Percentiles rank a stretch among this genome's conserved stretches.
phyloP scores from a whole-genome alignment of 1,139 yeast genomes.

The Hansenula lynferdii region DNA sequence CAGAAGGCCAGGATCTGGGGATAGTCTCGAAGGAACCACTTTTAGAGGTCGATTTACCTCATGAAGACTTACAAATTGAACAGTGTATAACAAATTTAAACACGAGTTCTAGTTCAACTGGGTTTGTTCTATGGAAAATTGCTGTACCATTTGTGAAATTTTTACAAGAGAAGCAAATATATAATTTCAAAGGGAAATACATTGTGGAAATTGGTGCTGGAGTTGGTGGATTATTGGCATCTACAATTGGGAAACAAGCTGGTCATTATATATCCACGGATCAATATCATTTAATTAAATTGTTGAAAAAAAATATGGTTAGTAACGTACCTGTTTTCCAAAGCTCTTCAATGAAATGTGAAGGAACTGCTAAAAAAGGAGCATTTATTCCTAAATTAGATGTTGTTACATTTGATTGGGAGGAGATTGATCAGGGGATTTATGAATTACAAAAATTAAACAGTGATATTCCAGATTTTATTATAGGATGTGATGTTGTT shows the following conservation, averaged over 20 bases:
- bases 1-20: slow-evolving; percentile 41
- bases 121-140: slow-evolving; percentile 62
- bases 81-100: slow-evolving; percentile 28
- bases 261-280: slow-evolving; percentile 53
- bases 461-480: slow-evolving; percentile 32
- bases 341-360: slow-evolving; percentile 5
- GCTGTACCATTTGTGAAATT: slow-evolving; percentile 50
- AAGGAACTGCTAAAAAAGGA: neutral
- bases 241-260: slow-evolving; percentile 36
- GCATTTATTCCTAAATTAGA: slow-evolving; percentile 26
- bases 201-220: slow-evolving; percentile 70
- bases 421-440: slow-evolving; percentile 35
- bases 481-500: slow-evolving; percentile 66
- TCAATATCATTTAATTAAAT: slow-evolving; percentile 51
- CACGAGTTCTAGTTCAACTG: slow-evolving; percentile 49
- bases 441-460: slow-evolving; percentile 20
- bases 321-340: slow-evolving; percentile 26
- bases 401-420: slow-evolving; percentile 65
- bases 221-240: slow-evolving; percentile 50
- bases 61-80: slow-evolving; percentile 22
- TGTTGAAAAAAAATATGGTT: slow-evolving; percentile 41
- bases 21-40: slow-evolving; percentile 32
- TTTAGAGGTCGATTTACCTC: slow-evolving; percentile 32
- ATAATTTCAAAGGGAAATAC: slow-evolving; percentile 16
- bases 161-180: slow-evolving; percentile 28